These are phyloP conservation scores for Podospora bellae-mahoneyi DNA, from an alignment of 495 filamentous ascomycete genomes.

Conservation along the genomic window DNA sequence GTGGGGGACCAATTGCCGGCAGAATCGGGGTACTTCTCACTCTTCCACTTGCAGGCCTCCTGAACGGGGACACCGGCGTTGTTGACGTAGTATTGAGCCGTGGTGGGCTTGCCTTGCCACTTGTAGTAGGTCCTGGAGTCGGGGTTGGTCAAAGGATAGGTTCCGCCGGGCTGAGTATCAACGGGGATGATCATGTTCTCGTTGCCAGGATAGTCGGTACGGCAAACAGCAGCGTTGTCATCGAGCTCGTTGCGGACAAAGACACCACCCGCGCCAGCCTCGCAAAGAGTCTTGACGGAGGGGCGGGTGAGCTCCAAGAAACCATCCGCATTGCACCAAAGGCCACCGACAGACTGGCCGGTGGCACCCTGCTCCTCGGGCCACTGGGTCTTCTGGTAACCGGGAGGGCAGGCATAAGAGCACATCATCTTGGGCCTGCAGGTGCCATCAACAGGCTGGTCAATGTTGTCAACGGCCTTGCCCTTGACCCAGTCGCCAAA, in stretches of 20 bases:
- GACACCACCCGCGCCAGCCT: conserved; percentile 65
- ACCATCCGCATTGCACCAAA: conserved; percentile 71
- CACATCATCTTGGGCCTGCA: conserved; percentile 69
- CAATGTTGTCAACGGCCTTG: conserved; percentile 48
- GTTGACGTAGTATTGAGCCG: conserved; percentile 98
- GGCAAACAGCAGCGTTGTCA: conserved; percentile 70
- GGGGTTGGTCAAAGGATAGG: conserved; percentile 67
- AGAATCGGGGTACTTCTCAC: conserved; percentile 43
- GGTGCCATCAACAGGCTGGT: conserved; percentile 60
- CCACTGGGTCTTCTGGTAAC: conserved; percentile 94
- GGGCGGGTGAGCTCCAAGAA: conserved; percentile 76
- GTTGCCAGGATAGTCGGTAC: conserved; percentile 91
- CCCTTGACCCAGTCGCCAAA: conserved; percentile 40
- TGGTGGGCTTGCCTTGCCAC: conserved; percentile 71
- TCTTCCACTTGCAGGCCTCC: conserved; percentile 78
- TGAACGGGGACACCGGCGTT: conserved; percentile 61
- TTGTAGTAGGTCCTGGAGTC: conserved; percentile 65
- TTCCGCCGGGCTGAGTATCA: conserved; percentile 52
- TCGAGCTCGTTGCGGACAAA: conserved; percentile 68
- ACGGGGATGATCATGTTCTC: conserved; percentile 83
- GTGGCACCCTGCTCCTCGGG: conserved; percentile 72
- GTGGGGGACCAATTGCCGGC: conserved; percentile 86
- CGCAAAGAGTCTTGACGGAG: conserved; percentile 66
- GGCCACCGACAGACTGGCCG: conserved; percentile 84
- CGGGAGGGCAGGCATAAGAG: conserved; percentile 89